These are phyloP conservation scores for Bidens hawaiensis DNA, from an alignment of 140 eudicot genomes.

Conservation along the genomic window DNA sequence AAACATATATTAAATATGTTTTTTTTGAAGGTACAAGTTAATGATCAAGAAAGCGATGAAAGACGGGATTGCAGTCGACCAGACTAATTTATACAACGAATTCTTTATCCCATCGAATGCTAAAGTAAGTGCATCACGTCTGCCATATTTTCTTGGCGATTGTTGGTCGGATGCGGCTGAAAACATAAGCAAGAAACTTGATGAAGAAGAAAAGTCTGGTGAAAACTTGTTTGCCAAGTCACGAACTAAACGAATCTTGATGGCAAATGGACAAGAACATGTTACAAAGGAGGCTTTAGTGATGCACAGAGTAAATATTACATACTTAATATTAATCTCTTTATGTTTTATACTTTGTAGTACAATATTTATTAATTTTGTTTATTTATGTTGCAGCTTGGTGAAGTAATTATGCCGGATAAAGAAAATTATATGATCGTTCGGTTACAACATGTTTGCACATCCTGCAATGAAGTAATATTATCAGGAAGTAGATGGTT, in stretches of 20 bases:
- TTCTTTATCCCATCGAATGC: conserved; percentile 44
- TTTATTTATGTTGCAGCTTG: conserved; percentile 39
- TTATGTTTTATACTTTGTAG: neutral
- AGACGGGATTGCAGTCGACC: conserved; percentile 49
- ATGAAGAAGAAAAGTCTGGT: conserved; percentile 34
- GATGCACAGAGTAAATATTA: conserved; percentile 50
- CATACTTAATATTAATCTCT: neutral
- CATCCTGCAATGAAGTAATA: conserved; percentile 51
- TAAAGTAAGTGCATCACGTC: conserved; percentile 58
- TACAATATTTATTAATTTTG: neutral
- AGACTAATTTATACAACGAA: conserved; percentile 46
- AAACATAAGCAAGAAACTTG: conserved; percentile 30
- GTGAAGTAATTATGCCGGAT: conserved; percentile 31
- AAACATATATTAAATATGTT: neutral
- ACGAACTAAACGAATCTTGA: conserved; percentile 41
- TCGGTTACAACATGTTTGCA: conserved; percentile 47
- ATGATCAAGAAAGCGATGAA: conserved; percentile 57
- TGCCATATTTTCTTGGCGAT: conserved; percentile 84
- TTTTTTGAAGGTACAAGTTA: conserved; percentile 51
- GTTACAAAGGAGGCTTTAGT: conserved; percentile 53
- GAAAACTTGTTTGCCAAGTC: conserved; percentile 22
- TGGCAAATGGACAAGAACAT: conserved; percentile 43
- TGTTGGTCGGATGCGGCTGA: conserved; percentile 61
- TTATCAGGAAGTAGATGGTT: conserved; percentile 53
- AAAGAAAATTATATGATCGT: conserved; percentile 57